phyloP scores from a whole-genome alignment of 768 basidiomycete genomes.

The Thelephora ganbajun region DNA sequence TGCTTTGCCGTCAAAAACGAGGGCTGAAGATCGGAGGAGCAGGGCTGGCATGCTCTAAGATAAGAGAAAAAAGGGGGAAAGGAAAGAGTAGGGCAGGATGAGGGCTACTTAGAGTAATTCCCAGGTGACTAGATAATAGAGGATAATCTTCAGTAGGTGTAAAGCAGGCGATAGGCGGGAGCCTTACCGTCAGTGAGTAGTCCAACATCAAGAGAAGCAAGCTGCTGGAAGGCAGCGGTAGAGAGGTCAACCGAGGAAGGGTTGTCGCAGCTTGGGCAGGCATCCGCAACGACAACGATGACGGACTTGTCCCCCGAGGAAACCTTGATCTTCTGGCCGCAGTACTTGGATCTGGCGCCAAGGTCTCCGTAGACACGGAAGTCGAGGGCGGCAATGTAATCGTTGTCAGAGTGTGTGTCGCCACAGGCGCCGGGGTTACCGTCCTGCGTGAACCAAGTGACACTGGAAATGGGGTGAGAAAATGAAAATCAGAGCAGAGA shows the following conservation, averaged over 20 bases:
- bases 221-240: slow-evolving; percentile 43
- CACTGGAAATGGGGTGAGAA: slow-evolving; percentile 12
- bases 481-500: neutral
- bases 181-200: neutral
- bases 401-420: slow-evolving; percentile 35
- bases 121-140: slow-evolving; percentile 17
- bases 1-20: too few relatives aligned
- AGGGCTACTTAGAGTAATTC: slow-evolving; percentile 5
- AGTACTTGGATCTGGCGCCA: slow-evolving; percentile 35
- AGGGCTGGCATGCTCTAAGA: slow-evolving; percentile 1
- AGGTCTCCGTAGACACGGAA: slow-evolving; percentile 38
- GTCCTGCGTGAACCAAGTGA: slow-evolving; percentile 31
- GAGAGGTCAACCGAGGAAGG: slow-evolving; percentile 64
- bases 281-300: slow-evolving; percentile 43
- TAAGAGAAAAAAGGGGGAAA: slow-evolving; percentile 7
- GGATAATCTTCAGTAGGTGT: neutral
- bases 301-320: slow-evolving; percentile 49
- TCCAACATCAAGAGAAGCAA: slow-evolving; percentile 23
- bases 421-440: slow-evolving; percentile 78
- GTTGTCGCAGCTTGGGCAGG: slow-evolving; percentile 65
- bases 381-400: slow-evolving; percentile 26
- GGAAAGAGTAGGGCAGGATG: neutral
- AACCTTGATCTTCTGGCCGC: slow-evolving; percentile 52
- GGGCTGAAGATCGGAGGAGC: too few relatives aligned
- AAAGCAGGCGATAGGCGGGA: too few relatives aligned